A percentile compares a stretch with the other conserved stretches of the same genome.
Evolutionary conservation across 129 eudicot genomes (phyloP).

Genomic region (Flaveria ramosissima): DNA sequence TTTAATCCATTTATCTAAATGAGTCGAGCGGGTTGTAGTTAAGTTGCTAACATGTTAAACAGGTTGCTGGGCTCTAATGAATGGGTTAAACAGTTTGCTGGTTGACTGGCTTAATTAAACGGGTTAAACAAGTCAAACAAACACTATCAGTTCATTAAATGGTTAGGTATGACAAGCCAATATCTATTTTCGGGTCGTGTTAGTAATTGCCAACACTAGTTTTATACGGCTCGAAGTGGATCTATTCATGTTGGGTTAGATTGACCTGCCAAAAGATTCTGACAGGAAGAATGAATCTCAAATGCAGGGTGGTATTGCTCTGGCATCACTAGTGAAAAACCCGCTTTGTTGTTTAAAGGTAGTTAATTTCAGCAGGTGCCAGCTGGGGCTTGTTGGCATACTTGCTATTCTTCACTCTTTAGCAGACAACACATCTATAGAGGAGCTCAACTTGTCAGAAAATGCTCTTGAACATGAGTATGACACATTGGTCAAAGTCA

Average conservation of each 20-base stretch:
- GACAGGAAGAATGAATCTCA: constrained; percentile 15
- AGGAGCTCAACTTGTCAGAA: constrained; percentile 78
- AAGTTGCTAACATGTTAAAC: background rate
- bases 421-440: constrained; percentile 51
- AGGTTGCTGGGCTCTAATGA: background rate
- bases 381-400: constrained; percentile 60
- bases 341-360: constrained; percentile 53
- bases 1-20: background rate
- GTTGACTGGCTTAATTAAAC: background rate
- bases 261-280: constrained; percentile 2
- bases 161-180: background rate
- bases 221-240: no score
- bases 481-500: constrained; percentile 15
- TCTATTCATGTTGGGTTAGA: background rate
- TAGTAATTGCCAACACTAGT: background rate
- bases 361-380: constrained; percentile 56
- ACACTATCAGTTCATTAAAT: background rate
- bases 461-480: constrained; percentile 43
- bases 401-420: constrained; percentile 55
- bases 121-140: background rate
- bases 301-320: constrained; percentile 64
- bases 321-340: constrained; percentile 58
- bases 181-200: background rate
- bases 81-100: background rate
- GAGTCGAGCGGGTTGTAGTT: background rate